Percentiles rank a stretch among this genome's conserved stretches.
Conservation (phyloP, 2,329 filamentous ascomycete species). For the Pyrenophora graminea region DNA sequence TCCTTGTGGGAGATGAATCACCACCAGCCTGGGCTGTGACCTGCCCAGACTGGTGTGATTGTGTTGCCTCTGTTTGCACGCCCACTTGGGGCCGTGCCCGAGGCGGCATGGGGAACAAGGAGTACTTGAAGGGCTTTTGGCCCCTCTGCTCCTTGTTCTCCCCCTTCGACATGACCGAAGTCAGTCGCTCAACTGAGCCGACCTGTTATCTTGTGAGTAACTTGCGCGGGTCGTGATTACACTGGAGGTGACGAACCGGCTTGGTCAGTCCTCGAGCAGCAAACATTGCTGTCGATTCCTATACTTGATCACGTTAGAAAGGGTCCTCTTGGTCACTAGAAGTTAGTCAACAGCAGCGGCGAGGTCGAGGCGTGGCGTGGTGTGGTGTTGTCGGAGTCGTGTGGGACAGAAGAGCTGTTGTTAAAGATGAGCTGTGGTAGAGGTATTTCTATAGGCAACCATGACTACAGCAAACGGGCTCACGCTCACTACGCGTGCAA, state of each 20-base stretch:
- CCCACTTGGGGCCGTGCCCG: no score
- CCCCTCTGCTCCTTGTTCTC: slow-evolving; percentile 28
- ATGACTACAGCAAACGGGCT: slow-evolving; percentile 24
- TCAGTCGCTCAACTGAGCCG: background rate
- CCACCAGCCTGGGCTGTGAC: no score
- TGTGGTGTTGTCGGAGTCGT: background rate
- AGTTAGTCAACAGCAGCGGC: no score
- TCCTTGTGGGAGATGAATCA: no score
- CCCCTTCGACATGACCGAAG: slow-evolving; percentile 21
- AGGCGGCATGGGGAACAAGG: no score
- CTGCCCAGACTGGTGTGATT: no score
- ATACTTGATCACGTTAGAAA: background rate
- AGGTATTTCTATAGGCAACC: slow-evolving; percentile 19
- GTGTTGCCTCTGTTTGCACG: no score
- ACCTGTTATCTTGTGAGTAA: slow-evolving; percentile 1
- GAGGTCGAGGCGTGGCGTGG: background rate
- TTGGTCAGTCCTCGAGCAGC: background rate
- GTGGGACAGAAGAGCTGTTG: no score
- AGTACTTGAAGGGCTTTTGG: slow-evolving; percentile 28
- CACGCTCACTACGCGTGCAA: slow-evolving; percentile 14
- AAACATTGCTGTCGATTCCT: background rate
- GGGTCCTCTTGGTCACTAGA: no score
- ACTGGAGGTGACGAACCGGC: background rate
- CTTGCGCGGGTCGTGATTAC: background rate
- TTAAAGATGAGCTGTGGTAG: background rate